Evolutionary conservation across 129 eudicot species (phyloP).

Genomic region (Helianthus tuberosus): DNA sequence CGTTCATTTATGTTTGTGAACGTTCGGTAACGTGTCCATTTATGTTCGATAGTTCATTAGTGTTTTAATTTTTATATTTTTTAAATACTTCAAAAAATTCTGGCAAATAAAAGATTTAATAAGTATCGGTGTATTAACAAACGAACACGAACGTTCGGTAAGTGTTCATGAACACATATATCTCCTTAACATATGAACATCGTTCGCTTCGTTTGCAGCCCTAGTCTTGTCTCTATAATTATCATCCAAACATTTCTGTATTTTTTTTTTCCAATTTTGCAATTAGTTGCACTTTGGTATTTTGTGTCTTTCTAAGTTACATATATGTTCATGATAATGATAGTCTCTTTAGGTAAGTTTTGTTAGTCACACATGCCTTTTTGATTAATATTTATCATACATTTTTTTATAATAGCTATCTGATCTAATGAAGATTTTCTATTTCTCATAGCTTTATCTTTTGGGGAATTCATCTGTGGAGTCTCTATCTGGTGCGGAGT

Average conservation of each 20-base stretch:
- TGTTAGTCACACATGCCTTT: slow-evolving; percentile 4
- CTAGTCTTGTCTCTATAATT: background rate
- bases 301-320: slow-evolving; percentile 2
- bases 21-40: too few relatives aligned
- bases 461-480: slow-evolving; percentile 93
- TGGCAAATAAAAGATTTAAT: too few relatives aligned
- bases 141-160: too few relatives aligned
- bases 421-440: slow-evolving; percentile 12
- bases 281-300: slow-evolving; percentile 12
- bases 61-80: too few relatives aligned
- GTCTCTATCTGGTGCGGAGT: slow-evolving; percentile 88
- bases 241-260: background rate
- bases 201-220: too few relatives aligned
- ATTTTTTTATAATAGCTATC: slow-evolving; percentile 1
- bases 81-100: too few relatives aligned
- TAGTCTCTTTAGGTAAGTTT: background rate
- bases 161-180: too few relatives aligned
- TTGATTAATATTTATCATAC: background rate
- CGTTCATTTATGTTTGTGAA: too few relatives aligned
- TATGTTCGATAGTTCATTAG: too few relatives aligned
- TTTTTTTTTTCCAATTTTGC: slow-evolving; percentile 2
- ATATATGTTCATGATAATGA: slow-evolving; percentile 17
- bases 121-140: too few relatives aligned
- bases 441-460: slow-evolving; percentile 73
- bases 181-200: too few relatives aligned